A percentile compares a stretch with the other conserved stretches of the same genome.
phyloP scores from a whole-genome alignment of 768 basidiomycete genomes.

The Lentinula lateritia region DNA sequence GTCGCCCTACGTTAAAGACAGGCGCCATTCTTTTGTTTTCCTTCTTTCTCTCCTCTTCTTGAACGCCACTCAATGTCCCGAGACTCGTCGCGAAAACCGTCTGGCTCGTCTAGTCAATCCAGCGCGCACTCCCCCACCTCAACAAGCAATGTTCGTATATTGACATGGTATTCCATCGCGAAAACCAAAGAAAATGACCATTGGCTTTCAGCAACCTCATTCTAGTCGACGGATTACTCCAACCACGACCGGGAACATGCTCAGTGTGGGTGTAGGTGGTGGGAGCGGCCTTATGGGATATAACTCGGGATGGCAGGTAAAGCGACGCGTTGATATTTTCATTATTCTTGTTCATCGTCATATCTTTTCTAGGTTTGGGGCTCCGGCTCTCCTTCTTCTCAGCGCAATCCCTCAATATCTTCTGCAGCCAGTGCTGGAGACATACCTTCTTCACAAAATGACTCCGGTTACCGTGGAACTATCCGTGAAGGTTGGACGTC shows the following conservation, averaged over 20 bases:
- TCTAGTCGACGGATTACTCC: slow-evolving; percentile 42
- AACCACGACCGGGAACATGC: slow-evolving; percentile 39
- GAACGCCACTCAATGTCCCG: slow-evolving; percentile 28
- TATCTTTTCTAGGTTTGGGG: slow-evolving; percentile 51
- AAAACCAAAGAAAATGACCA: slow-evolving; percentile 7
- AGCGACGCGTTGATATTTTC: slow-evolving; percentile 13
- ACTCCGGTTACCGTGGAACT: slow-evolving; percentile 40
- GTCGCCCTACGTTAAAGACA: slow-evolving; percentile 13
- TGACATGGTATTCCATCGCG: slow-evolving; percentile 7
- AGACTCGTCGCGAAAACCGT: slow-evolving; percentile 58
- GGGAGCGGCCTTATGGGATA: slow-evolving; percentile 43
- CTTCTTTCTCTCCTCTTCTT: slow-evolving; percentile 8
- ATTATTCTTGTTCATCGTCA: slow-evolving; percentile 5
- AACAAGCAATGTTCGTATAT: slow-evolving; percentile 46
- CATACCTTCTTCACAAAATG: slow-evolving; percentile 36
- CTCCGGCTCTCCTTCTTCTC: slow-evolving; percentile 40
- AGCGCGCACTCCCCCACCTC: slow-evolving; percentile 58
- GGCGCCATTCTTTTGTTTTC: slow-evolving; percentile 17
- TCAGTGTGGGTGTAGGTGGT: slow-evolving; percentile 46
- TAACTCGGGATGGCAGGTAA: slow-evolving; percentile 65
- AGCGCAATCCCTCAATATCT: slow-evolving; percentile 58
- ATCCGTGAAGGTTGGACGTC: slow-evolving; percentile 45
- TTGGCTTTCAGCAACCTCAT: slow-evolving; percentile 23
- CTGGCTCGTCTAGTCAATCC: slow-evolving; percentile 64
- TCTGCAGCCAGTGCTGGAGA: slow-evolving; percentile 52